phyloP scores from a whole-genome alignment of 1,284 basidiomycete genomes.

The Trichosporon sp. region DNA sequence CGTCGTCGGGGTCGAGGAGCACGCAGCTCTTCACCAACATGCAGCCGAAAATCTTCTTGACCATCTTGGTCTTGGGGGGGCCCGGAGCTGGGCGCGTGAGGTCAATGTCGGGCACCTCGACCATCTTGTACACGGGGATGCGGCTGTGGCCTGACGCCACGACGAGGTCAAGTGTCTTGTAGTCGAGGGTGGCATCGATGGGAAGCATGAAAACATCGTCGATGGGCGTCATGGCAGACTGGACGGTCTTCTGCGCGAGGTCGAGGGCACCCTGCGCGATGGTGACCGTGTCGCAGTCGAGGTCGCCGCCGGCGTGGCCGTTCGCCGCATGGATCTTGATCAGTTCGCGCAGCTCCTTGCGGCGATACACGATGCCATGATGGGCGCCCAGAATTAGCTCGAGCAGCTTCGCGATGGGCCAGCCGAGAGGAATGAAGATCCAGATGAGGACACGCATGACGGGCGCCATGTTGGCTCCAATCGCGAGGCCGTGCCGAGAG shows the following conservation, averaged over 20 bases:
- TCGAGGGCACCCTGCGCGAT: constrained; percentile 72
- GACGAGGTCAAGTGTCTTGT: constrained; percentile 66
- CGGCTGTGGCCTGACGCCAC: constrained; percentile 71
- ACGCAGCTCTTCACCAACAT: constrained; percentile 80
- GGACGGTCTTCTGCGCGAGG: constrained; percentile 62
- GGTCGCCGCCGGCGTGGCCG: constrained; percentile 61
- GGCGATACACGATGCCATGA: constrained; percentile 52
- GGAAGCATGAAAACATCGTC: constrained; percentile 65
- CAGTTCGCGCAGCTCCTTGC: constrained; percentile 62
- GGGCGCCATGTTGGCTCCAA: constrained; percentile 81
- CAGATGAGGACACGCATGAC: constrained; percentile 65
- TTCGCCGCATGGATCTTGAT: constrained; percentile 65
- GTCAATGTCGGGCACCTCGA: constrained; percentile 57
- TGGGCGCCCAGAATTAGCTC: constrained; percentile 68
- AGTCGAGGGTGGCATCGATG: constrained; percentile 72
- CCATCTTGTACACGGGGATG: constrained; percentile 62
- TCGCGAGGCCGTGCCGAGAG: constrained; percentile 82
- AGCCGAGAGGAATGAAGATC: constrained; percentile 63
- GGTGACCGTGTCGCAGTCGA: constrained; percentile 67
- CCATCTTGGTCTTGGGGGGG: constrained; percentile 51
- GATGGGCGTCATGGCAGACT: constrained; percentile 76
- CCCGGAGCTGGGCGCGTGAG: constrained; percentile 18
- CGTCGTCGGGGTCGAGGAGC: constrained; percentile 80
- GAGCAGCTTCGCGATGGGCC: constrained; percentile 78
- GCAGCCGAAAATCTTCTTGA: constrained; percentile 74